Evolutionary conservation across 2,329 filamentous ascomycete species (phyloP), one percentile per base, ranked within the genome.

Genomic region (Cordyceps javanica): DNA sequence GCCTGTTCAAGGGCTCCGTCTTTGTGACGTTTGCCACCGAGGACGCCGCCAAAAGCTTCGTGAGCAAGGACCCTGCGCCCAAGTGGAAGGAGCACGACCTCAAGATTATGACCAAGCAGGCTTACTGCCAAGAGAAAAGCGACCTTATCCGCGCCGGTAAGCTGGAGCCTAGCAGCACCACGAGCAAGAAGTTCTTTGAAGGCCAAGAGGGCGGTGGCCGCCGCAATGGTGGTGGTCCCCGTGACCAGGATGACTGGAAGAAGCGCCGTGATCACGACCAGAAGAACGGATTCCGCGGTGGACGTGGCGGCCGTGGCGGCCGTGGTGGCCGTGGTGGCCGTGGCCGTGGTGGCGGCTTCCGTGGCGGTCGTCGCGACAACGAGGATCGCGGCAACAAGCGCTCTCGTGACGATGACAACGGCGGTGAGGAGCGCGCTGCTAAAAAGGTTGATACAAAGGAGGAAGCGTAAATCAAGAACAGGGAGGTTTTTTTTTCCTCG

Each of bases 1-100:
- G 85, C 67, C 75, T 81, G 54, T 99, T 97, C 86, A 99, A 99
- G 82, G 91, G 93, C 65, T 96, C 91, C 64, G 90, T 96, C 59
- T 97, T 97, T 69, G 90, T 96, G 63, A 93, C 97, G 73, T 99
- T 97, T 72, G 81, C 83, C 61, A 83, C 83, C 51, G 87, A 91
- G 67, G 90, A 95, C 64, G 81, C 84, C 23, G 87, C 90, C 66
- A 81, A 91, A 71, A 85, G 85, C 59, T 99, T 99, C 75, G 76
- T 97, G 60, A 84, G 78, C 14, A 76, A 91, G 41, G 88, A 96
- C 56, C 87, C 90, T 21, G 86, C 88, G 72, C 94, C 94, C 60
- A 83, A 87, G 71, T 99, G 86, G 85, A 86, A 96, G 72, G 91
- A 82, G 53, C 80, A 89, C 63, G 86, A 90, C 34, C 80, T 97